phyloP scores from a whole-genome alignment of 2,329 filamentous ascomycete species.

The Pseudonectria buxi region DNA sequence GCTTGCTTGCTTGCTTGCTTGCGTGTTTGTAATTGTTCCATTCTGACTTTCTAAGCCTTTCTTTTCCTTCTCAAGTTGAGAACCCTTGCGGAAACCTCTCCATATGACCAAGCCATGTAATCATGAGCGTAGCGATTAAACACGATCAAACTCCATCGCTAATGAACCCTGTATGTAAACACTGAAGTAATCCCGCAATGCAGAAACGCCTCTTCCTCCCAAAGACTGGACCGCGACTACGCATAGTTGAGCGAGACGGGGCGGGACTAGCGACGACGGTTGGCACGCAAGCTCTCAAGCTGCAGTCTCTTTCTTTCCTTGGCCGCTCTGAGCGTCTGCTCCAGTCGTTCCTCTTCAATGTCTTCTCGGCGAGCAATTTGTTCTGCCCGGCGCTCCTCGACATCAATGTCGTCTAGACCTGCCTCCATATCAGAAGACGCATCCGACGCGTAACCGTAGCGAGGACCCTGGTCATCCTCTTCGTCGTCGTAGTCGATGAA shows the following conservation, averaged over 20 bases:
- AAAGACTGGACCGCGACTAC: constrained; percentile 14
- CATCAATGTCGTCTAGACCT: constrained; percentile 64
- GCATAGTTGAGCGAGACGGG: neutral
- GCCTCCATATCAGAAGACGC: constrained; percentile 74
- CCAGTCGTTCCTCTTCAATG: constrained; percentile 54
- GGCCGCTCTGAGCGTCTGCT: constrained; percentile 53
- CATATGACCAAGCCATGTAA: constrained; percentile 4
- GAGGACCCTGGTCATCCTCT: constrained; percentile 37
- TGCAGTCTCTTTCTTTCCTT: constrained; percentile 50
- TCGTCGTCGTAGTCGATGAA: constrained; percentile 58
- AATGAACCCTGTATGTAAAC: constrained; percentile 21
- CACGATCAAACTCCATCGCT: constrained; percentile 32
- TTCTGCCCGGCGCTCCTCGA: constrained; percentile 60
- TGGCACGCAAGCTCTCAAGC: constrained; percentile 29
- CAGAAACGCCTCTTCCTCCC: constrained; percentile 9
- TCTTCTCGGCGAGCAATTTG: constrained; percentile 61
- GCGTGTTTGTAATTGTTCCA: neutral
- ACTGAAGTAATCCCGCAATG: constrained; percentile 2
- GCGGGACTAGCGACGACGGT: constrained; percentile 20
- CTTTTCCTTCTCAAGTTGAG: neutral
- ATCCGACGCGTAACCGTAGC: constrained; percentile 55
- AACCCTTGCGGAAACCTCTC: constrained; percentile 1
- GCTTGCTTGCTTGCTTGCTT: too few species aligned
- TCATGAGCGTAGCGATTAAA: neutral
- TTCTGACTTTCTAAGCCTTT: neutral